Conservation (phyloP, 352 stramenopile genomes). For the Hyaloperonospora brassicae region DNA sequence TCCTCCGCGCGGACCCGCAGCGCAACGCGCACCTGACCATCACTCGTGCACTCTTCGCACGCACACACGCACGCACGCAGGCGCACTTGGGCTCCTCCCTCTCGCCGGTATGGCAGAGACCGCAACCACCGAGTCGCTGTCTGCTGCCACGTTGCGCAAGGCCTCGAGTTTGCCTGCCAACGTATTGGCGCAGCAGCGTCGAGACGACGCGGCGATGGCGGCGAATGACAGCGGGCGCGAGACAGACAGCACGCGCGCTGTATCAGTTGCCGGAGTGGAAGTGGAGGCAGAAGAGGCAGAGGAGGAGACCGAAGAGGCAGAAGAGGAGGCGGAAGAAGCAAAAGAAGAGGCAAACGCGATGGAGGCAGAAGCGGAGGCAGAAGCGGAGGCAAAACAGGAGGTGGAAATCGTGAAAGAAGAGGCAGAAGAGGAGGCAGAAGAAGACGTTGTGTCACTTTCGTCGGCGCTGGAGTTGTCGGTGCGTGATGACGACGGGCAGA, state of each 20-base stretch:
- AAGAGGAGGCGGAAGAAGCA: not conserved
- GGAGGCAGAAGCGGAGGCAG: not conserved
- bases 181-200: slow-evolving; percentile 14
- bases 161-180: slow-evolving; percentile 20
- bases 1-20: not conserved
- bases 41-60: slow-evolving; percentile 20
- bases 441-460: slow-evolving; percentile 20
- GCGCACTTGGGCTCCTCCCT: not conserved
- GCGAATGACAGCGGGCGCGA: slow-evolving; percentile 8
- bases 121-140: slow-evolving; percentile 8
- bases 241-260: slow-evolving; percentile 18
- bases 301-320: not conserved
- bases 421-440: slow-evolving; percentile 8
- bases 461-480: slow-evolving; percentile 24
- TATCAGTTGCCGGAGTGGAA: slow-evolving; percentile 8
- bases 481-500: slow-evolving; percentile 19
- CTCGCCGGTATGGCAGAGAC: slow-evolving; percentile 16
- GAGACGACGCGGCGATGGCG: slow-evolving; percentile 12
- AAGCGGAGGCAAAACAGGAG: not conserved
- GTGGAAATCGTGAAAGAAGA: not conserved
- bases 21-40: slow-evolving; percentile 14
- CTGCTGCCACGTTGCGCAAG: slow-evolving; percentile 17
- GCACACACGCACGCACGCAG: not conserved
- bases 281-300: not conserved
- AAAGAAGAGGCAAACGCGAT: not conserved